Evolutionary conservation across 139 green algal species (phyloP).

Genomic region (Chlorella sorokiniana): DNA sequence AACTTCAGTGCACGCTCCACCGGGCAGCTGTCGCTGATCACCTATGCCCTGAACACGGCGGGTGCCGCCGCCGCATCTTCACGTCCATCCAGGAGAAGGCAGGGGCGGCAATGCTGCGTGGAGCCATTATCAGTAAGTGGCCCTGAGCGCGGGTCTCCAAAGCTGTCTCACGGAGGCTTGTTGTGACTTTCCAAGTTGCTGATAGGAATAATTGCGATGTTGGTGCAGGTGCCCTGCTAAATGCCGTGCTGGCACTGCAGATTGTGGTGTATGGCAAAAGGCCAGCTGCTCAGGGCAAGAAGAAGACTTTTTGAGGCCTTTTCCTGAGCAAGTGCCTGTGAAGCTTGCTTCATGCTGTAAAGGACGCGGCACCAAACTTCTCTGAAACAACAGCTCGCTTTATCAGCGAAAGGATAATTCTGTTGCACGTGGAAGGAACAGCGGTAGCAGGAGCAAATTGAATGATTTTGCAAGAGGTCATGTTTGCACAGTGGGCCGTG

Average conservation of each 20-base stretch:
- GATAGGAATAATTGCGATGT: background rate
- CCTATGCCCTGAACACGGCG: slow-evolving; percentile 64
- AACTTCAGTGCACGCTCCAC: slow-evolving; percentile 53
- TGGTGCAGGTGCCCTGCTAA: slow-evolving; percentile 37
- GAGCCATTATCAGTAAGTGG: slow-evolving; percentile 69
- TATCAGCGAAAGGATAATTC: too few relatives aligned
- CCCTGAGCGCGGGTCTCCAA: too few relatives aligned
- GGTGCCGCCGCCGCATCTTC: slow-evolving; percentile 76
- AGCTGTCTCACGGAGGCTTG: too few relatives aligned
- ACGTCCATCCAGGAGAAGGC: slow-evolving; percentile 70
- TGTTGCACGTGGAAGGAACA: background rate
- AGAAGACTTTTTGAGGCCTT: background rate
- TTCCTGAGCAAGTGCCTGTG: too few relatives aligned
- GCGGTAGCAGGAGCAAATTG: background rate
- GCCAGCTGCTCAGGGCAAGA: background rate
- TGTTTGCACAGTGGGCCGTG: background rate
- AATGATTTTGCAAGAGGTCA: background rate
- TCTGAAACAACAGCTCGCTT: too few relatives aligned
- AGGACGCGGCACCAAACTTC: too few relatives aligned
- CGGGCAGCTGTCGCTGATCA: slow-evolving; percentile 75
- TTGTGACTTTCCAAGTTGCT: too few relatives aligned
- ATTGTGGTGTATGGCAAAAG: slow-evolving; percentile 36
- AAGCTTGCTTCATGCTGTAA: too few relatives aligned
- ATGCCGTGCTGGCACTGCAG: slow-evolving; percentile 36
- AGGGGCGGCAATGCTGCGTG: slow-evolving; percentile 73